Evolutionary conservation across 1,139 yeast species (phyloP).

Genomic region (Chernovozyma sophiae-reginae): DNA sequence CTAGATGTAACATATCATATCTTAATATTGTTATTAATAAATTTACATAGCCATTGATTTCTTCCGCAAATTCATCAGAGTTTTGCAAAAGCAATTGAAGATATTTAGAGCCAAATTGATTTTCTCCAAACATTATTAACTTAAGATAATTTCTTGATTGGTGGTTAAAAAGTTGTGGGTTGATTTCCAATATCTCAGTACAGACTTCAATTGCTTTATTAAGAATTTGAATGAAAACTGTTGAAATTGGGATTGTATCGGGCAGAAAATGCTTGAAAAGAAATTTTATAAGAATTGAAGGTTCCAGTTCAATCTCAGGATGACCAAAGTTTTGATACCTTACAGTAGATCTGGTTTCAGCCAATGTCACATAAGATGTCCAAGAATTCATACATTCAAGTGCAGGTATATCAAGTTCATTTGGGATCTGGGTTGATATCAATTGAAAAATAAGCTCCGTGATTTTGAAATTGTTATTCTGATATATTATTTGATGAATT

Average conservation of each 20-base stretch:
- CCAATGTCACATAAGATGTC: constrained; percentile 29
- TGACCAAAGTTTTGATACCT: constrained; percentile 20
- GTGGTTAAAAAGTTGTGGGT: constrained; percentile 35
- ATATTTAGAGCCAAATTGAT: constrained; percentile 31
- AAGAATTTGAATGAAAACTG: constrained; percentile 1
- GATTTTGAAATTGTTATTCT: constrained; percentile 19
- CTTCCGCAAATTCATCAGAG: constrained; percentile 35
- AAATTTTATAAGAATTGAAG: constrained; percentile 7
- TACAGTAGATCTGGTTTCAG: constrained; percentile 33
- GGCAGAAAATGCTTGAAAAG: constrained; percentile 20
- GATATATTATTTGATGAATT: constrained; percentile 28
- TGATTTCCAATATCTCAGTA: constrained; percentile 45
- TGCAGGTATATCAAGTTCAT: constrained; percentile 17
- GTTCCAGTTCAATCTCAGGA: constrained; percentile 12
- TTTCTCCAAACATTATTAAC: constrained; percentile 34
- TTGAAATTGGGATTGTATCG: not conserved
- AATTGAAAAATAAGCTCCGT: constrained; percentile 11
- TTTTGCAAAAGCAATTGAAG: constrained; percentile 11
- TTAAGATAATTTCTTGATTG: constrained; percentile 20
- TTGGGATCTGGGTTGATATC: constrained; percentile 1
- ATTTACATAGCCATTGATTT: constrained; percentile 45
- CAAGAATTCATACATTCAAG: constrained; percentile 32
- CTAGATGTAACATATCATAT: constrained; percentile 46
- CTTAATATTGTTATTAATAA: constrained; percentile 52
- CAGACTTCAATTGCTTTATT: constrained; percentile 27